Percentiles rank a stretch among this genome's conserved stretches.
phyloP scores from a whole-genome alignment of 208 protist genomes.

The Naegleria lovaniensis region DNA sequence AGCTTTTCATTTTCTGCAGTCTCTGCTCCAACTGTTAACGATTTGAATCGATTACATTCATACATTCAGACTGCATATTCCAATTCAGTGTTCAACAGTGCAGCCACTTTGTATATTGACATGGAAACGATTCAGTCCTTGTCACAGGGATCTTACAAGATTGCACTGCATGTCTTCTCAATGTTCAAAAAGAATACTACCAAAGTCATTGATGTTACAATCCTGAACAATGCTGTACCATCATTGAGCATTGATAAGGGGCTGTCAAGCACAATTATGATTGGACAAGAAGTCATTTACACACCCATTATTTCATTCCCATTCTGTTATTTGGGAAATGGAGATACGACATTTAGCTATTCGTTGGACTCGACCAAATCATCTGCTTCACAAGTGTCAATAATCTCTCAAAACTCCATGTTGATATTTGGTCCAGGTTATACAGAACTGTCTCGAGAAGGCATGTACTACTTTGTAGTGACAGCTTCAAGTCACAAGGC shows the following conservation, averaged over 20 bases:
- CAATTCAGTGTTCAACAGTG: not conserved
- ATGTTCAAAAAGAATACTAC: not conserved
- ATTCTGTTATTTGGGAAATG: not conserved
- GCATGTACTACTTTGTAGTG: not conserved
- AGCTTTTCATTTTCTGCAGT: not conserved
- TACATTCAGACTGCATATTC: too few species aligned
- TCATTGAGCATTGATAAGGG: not conserved
- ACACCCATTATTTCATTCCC: not conserved
- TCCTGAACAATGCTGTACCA: not conserved
- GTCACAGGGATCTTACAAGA: not conserved
- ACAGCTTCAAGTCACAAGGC: not conserved
- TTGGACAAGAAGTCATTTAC: not conserved
- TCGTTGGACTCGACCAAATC: not conserved
- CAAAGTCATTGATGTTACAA: not conserved
- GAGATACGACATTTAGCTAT: not conserved
- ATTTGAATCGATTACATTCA: too few species aligned
- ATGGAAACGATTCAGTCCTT: not conserved
- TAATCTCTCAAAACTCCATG: not conserved
- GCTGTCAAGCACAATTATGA: not conserved
- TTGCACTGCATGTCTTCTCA: not conserved
- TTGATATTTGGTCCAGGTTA: not conserved
- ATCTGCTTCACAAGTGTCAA: not conserved
- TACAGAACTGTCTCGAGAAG: not conserved
- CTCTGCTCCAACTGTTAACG: not conserved
- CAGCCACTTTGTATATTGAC: not conserved